A percentile compares a stretch with the other conserved stretches of the same genome.
Conservation (phyloP, 2,329 filamentous ascomycete genomes). For the Scleromitrula shiraiana region DNA sequence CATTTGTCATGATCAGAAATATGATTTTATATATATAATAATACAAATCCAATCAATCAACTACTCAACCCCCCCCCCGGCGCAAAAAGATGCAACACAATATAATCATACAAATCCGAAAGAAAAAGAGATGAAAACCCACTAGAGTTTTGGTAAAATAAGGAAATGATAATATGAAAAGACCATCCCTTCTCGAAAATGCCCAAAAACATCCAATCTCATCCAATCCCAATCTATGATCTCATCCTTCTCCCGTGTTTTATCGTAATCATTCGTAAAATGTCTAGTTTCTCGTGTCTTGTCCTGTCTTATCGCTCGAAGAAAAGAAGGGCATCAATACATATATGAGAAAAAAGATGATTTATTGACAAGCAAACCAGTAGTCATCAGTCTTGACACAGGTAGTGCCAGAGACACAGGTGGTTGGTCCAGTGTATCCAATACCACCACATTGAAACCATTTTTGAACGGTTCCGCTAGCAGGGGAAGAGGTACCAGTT, state of each 20-base stretch:
- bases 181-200: no score
- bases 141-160: background rate
- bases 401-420: slow-evolving; percentile 10
- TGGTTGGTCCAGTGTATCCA: slow-evolving; percentile 14
- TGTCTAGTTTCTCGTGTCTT: no score
- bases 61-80: background rate
- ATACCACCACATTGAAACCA: slow-evolving; percentile 22
- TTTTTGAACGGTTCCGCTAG: background rate
- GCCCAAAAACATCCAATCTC: no score
- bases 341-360: background rate
- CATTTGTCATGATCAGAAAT: no score
- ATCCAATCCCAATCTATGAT: background rate
- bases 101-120: background rate
- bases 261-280: background rate
- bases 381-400: slow-evolving; percentile 17
- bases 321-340: background rate
- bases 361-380: slow-evolving; percentile 9
- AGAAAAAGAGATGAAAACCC: background rate
- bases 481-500: slow-evolving; percentile 1
- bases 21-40: background rate
- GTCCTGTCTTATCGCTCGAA: background rate
- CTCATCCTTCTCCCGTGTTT: background rate
- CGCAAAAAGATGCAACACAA: background rate
- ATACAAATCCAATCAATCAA: background rate
- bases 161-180: no score